Evolutionary conservation across 1,284 basidiomycete genomes (phyloP), one percentile per base, ranked within the genome.

Genomic region (Sanghuangporus baumii): DNA sequence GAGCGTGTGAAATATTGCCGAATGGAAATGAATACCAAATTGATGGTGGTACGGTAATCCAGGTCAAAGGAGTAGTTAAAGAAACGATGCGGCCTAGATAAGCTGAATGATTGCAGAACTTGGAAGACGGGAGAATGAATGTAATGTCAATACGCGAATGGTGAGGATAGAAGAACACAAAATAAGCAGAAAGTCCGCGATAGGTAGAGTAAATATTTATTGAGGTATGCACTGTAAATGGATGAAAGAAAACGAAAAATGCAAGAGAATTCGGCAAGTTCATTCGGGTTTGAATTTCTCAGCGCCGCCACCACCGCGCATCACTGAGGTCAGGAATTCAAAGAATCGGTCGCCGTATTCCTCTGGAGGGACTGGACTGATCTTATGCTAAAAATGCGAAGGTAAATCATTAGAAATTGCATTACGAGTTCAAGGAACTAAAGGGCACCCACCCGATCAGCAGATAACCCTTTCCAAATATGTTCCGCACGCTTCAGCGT

Each of bases 331-430:
- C 81, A 97, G 86, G 73, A 97, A 97, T 51, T 83, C 71, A 71
- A 95, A 85, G 80, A 98, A 97, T 43, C 95, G 86, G 46, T 91
- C 84, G 1, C 85, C 89, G 71, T 98, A 98, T 67, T 94, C 89
- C 12, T 76, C 70, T 0, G 95, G 93, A 4, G 90, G 88, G 0
- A 97, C 92, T 7, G 95, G 93, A 65, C 93, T 96, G 69, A 98
- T 97, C 72, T 93, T 95, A 70, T 94, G 91, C 93, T 96, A 70
- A 58, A 64, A 57, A 61, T 62, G 7, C 62, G 31, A 43, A 16
- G 57, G 37, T 57, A 63, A 50, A 51, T 51, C 26, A 31, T 31
- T 3, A 31, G 46, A 16, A 34, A 66, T 34, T 37, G 36, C 26
- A n/a, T 56, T 8, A 6, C 8, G 40, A 36, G 56, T 52, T 23